A percentile compares a stretch with the other conserved stretches of the same genome.
phyloP scores from a whole-genome alignment of 192 early-diverging fungal species.

The Backusella tarrabulga region DNA sequence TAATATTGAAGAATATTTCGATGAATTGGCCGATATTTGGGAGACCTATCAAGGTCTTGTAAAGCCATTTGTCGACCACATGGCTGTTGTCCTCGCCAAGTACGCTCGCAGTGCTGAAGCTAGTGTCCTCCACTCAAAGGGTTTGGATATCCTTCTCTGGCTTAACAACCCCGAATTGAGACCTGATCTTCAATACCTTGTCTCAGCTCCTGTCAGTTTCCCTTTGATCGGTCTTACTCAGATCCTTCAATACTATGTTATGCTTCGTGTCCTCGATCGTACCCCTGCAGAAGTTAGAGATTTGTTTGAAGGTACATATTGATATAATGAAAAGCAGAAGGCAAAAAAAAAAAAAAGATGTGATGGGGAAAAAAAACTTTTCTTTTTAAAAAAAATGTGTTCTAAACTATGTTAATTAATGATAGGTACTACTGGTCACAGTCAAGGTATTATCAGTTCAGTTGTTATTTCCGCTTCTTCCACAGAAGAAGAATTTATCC shows the following conservation, averaged over 20 bases:
- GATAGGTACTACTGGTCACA: slow-evolving; percentile 79
- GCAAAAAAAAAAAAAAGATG: background rate
- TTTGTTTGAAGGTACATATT: slow-evolving; percentile 51
- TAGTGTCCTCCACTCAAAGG: slow-evolving; percentile 70
- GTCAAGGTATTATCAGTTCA: slow-evolving; percentile 87
- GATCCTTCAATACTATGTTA: slow-evolving; percentile 85
- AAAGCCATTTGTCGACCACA: slow-evolving; percentile 71
- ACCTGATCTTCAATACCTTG: slow-evolving; percentile 77
- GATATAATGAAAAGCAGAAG: background rate
- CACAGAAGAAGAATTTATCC: slow-evolving; percentile 76
- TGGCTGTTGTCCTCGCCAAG: slow-evolving; percentile 67
- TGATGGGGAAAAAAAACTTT: background rate
- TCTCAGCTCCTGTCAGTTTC: slow-evolving; percentile 77
- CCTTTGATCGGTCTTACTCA: slow-evolving; percentile 92
- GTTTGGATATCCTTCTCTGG: slow-evolving; percentile 86
- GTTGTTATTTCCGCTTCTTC: slow-evolving; percentile 77
- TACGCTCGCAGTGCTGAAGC: slow-evolving; percentile 61
- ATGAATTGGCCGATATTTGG: slow-evolving; percentile 80
- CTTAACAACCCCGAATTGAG: slow-evolving; percentile 71
- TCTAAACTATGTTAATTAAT: background rate
- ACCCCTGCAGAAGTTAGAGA: slow-evolving; percentile 57
- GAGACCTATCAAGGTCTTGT: slow-evolving; percentile 78
- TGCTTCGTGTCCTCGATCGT: slow-evolving; percentile 64
- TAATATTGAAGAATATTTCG: slow-evolving; percentile 93
- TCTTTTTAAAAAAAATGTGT: background rate